Evolutionary conservation across 2,329 filamentous ascomycete species (phyloP), one percentile per base, ranked within the genome.

Genomic region (Aspergillus phoenicis): DNA sequence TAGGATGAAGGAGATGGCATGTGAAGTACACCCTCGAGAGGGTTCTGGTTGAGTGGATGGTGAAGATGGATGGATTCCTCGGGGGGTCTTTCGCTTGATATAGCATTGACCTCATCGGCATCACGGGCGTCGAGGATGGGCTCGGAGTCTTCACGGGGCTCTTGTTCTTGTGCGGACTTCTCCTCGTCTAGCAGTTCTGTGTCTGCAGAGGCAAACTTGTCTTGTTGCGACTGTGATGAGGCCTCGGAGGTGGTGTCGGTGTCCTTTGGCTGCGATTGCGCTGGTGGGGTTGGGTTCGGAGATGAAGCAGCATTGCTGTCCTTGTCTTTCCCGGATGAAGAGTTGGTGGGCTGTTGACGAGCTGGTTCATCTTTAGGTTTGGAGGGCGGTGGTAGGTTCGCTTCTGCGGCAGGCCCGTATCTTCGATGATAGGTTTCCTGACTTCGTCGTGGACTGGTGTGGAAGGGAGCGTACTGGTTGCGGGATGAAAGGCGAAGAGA

Each of bases 351-450:
- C 17, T 63, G 41, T 13, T 70, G 58, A 5, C 67, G 61, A 43
- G 59, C 20, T n/a, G 64, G 61, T 13, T 60, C 61, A 13, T 73
- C 71, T 17, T 70, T 71, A 1, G 76, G 70, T 10, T 71, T 73
- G 5, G 69, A 60, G 0, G 77, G 73, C 13, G 79, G 77, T 43
- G 78, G 77, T 2, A 78, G 54, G 52, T 74, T 76, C 11, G 76
- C 73, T 59, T 78, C 78, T 22, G 75, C 77, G 5, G 80, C 80
- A 17, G 78, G 77, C 3, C 80, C 80, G 68, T 82, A 82, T 20
- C 80, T 75, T 58, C 80, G 75, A 36, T 79, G 73, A 58, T 78
- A 78, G 51, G 76, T 67, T 48, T 78, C 75, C 64, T 80, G 77
- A 30, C 69, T 68, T 59, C 64, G 68, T 58, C 67, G 66, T 38